Conservation (phyloP, 2,329 filamentous ascomycete species). For the Seiridium unicorne region DNA sequence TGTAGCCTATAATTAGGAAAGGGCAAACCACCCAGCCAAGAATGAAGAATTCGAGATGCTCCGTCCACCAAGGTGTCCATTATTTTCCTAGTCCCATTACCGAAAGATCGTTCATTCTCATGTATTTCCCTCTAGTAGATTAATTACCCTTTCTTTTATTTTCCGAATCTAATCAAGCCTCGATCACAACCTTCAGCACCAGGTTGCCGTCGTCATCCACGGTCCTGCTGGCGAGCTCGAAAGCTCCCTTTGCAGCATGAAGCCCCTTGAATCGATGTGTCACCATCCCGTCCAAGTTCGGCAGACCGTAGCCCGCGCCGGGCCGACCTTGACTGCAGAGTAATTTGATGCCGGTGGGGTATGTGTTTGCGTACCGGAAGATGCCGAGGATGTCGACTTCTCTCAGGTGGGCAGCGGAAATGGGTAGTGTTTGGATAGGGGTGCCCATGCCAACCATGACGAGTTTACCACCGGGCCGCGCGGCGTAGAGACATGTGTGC, state of each 20-base stretch:
- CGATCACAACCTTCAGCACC: conserved; percentile 71
- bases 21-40: too few relatives aligned
- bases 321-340: conserved; percentile 45
- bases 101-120: too few relatives aligned
- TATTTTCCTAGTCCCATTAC: too few relatives aligned
- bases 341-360: conserved; percentile 66
- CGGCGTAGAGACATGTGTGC: conserved; percentile 72
- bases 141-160: not conserved
- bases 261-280: conserved; percentile 70
- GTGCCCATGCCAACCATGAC: conserved; percentile 80
- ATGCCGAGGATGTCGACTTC: conserved; percentile 77
- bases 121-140: too few relatives aligned
- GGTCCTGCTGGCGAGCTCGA: conserved; percentile 68
- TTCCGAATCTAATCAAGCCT: conserved; percentile 36
- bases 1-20: too few relatives aligned
- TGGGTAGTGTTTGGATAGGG: conserved; percentile 70
- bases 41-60: too few relatives aligned
- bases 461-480: conserved; percentile 67
- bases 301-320: conserved; percentile 45
- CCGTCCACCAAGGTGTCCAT: too few relatives aligned
- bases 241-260: conserved; percentile 59
- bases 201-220: conserved; percentile 66
- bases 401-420: conserved; percentile 69
- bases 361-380: conserved; percentile 76
- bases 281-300: conserved; percentile 68